phyloP scores from a whole-genome alignment of 2,329 filamentous ascomycete species.

The Chrysosporium queenslandicum region DNA sequence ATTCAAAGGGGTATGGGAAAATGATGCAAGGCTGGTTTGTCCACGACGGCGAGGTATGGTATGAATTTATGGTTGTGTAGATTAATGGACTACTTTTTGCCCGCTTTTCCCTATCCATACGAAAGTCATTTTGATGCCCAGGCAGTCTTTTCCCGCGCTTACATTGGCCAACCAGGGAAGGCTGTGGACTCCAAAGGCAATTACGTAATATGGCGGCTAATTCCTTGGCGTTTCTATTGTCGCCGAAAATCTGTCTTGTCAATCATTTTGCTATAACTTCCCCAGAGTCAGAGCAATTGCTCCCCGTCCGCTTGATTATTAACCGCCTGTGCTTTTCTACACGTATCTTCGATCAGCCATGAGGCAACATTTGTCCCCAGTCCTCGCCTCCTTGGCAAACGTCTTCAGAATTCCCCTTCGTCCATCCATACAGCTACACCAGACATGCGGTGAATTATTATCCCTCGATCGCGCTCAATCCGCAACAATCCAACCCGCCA shows the following conservation, averaged over 20 bases:
- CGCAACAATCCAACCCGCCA: conserved; percentile 11
- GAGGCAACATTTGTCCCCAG: conserved; percentile 26
- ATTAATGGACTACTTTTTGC: background rate
- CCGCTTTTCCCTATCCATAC: background rate
- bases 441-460: conserved; percentile 8
- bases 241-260: background rate
- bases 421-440: conserved; percentile 21
- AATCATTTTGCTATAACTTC: background rate
- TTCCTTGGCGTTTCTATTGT: background rate
- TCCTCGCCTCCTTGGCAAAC: conserved; percentile 37
- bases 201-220: background rate
- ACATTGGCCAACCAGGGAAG: background rate
- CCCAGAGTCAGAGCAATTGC: background rate
- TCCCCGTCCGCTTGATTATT: background rate
- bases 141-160: background rate
- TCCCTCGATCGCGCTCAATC: background rate
- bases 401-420: conserved; percentile 37
- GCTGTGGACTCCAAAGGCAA: background rate
- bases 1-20: background rate
- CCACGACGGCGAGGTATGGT: background rate
- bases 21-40: background rate
- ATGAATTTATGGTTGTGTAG: background rate
- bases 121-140: background rate
- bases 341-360: conserved; percentile 2
- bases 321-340: background rate